phyloP scores from a whole-genome alignment of 352 stramenopile genomes.

The Globisporangium parvum region DNA sequence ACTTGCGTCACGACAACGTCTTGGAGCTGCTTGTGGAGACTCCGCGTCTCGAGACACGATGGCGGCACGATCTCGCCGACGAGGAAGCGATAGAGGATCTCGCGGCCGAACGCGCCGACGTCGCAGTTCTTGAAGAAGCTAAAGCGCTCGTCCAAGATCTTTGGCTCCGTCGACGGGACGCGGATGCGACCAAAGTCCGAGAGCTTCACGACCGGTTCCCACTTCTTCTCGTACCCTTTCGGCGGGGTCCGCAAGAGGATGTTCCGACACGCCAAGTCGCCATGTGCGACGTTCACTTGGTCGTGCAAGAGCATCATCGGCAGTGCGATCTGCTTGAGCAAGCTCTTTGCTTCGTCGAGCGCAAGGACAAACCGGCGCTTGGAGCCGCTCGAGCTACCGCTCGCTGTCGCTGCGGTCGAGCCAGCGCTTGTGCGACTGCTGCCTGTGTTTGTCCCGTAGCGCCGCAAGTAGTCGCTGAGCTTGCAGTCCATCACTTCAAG shows the following conservation, averaged over 20 bases:
- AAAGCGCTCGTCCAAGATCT: conserved; percentile 63
- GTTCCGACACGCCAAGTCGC: conserved; percentile 80
- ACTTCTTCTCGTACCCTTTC: conserved; percentile 76
- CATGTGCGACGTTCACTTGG: conserved; percentile 72
- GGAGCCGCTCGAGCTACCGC: conserved; percentile 5
- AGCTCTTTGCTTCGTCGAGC: conserved; percentile 38
- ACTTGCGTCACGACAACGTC: conserved; percentile 67
- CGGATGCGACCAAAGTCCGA: conserved; percentile 83
- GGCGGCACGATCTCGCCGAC: conserved; percentile 77
- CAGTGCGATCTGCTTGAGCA: conserved; percentile 71
- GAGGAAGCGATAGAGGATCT: conserved; percentile 74
- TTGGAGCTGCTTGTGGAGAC: conserved; percentile 67
- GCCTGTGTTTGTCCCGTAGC: conserved; percentile 37
- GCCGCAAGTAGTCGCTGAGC: conserved; percentile 76
- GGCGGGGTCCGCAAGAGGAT: conserved; percentile 77
- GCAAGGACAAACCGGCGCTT: conserved; percentile 59
- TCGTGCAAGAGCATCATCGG: conserved; percentile 80
- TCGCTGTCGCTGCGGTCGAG: conserved; percentile 11
- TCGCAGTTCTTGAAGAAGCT: conserved; percentile 86
- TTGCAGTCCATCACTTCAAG: conserved; percentile 88
- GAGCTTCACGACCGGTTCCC: conserved; percentile 76
- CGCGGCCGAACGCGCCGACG: conserved; percentile 65
- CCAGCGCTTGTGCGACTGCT: conserved; percentile 5
- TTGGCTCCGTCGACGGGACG: conserved; percentile 50
- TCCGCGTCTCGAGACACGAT: conserved; percentile 63